Evolutionary conservation across 2,329 filamentous ascomycete genomes (phyloP), one percentile per base, ranked within the genome.

Genomic region (Claviceps fusiformis): DNA sequence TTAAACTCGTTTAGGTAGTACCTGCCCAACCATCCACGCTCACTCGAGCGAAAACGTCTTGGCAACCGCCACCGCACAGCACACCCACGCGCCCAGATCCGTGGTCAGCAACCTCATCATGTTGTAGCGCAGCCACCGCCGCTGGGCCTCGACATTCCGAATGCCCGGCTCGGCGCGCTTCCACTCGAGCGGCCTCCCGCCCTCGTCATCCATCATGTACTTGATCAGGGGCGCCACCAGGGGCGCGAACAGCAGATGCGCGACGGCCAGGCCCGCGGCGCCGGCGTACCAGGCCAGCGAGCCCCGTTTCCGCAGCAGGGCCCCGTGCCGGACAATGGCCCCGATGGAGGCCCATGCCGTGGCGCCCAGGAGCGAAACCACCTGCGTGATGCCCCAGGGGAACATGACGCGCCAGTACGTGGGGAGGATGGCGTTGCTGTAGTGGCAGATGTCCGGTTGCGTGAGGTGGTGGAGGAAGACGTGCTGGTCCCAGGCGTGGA

Each of bases 401-500:
- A 77, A 75, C 58, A 75, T 72, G 43, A 59, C 56, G 3, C 60
- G 60, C 61, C 73, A 77, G 65, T 74, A 78, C 3, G 64, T 59
- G 0, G 75, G 74, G 5, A 75, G 65, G 15, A 75, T 58, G 15
- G 62, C 57, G 59, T 72, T 67, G 59, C 65, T 64, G 31, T 63
- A 61, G 44, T 65, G 62, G 27, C 60, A 55, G 24, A 68, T 60
- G 35, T 63, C 58, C 13, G 63, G 58, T 8, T 59, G 61, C 3
- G 71, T 66, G 56, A 76, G 61, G 59, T 66, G 60, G 51, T 62
- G 59, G 45, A 75, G 68, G 62, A 76, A 75, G 52, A 70, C 59
- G 57, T 71, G 67, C 58, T 75, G 73, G 63, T 76, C 73, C 45
- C 65, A 64, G 15, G 74, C 71, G 65, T 68, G 75, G 60, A 71